Evolutionary conservation across 768 basidiomycete species (phyloP).

Genomic region (Mycena latifolia): DNA sequence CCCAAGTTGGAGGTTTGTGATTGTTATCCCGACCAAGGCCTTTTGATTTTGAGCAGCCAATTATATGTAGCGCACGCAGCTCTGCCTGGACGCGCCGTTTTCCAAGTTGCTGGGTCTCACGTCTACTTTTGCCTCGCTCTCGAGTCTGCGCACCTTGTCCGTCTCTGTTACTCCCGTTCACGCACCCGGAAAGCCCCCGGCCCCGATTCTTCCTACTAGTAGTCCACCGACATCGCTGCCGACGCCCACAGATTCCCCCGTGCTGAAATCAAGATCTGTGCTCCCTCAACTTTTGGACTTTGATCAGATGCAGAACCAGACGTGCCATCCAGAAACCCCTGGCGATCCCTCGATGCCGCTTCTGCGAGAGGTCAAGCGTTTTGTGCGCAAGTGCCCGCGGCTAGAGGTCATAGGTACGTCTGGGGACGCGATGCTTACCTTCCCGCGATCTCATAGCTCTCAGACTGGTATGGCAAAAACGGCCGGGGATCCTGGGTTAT

Average conservation of each 20-base stretch:
- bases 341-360: conserved; percentile 51
- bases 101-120: conserved; percentile 48
- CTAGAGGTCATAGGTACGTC: conserved; percentile 45
- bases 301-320: conserved; percentile 44
- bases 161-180: conserved; percentile 46
- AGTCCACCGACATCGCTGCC: conserved; percentile 40
- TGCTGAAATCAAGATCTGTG: conserved; percentile 42
- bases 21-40: conserved; percentile 1
- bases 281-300: conserved; percentile 43
- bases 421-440: neutral
- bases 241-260: conserved; percentile 49
- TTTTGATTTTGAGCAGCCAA: conserved; percentile 20
- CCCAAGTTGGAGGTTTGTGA: conserved; percentile 46
- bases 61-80: conserved; percentile 40
- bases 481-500: conserved; percentile 49
- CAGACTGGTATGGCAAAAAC: conserved; percentile 52
- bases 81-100: conserved; percentile 52
- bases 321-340: conserved; percentile 33
- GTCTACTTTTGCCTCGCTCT: conserved; percentile 45
- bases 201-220: conserved; percentile 33
- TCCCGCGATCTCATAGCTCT: conserved; percentile 10
- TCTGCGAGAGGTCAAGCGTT: conserved; percentile 51
- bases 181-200: conserved; percentile 47
- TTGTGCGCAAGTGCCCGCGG: conserved; percentile 50
- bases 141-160: conserved; percentile 44